Conservation (phyloP, 345 rosid genomes). For the Cardamine resedifolia region DNA sequence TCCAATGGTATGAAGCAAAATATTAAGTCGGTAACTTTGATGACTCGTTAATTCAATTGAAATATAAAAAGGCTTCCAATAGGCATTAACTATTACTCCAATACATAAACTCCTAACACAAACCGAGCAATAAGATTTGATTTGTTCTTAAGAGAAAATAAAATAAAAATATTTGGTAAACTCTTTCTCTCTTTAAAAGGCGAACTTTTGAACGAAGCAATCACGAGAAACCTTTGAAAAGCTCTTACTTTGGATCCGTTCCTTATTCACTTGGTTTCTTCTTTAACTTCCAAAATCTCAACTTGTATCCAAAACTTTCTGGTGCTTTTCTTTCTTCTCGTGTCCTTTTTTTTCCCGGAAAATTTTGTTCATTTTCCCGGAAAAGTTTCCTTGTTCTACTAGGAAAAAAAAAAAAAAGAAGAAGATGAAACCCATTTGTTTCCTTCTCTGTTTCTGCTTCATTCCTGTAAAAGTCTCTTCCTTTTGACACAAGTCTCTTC, state of each 20-base stretch:
- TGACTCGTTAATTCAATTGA: neutral
- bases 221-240: conserved; percentile 89
- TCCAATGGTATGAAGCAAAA: neutral
- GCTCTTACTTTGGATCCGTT: conserved; percentile 62
- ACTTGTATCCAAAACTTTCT: conserved; percentile 44
- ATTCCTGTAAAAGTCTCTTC: conserved; percentile 33
- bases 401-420: neutral
- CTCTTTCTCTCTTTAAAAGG: conserved; percentile 21
- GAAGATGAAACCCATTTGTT: conserved; percentile 39
- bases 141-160: conserved; percentile 12
- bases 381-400: conserved; percentile 29
- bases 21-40: conserved; percentile 13
- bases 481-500: conserved; percentile 22
- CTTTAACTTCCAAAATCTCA: conserved; percentile 36
- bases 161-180: conserved; percentile 4
- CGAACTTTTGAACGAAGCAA: conserved; percentile 56
- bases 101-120: neutral
- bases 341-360: conserved; percentile 23
- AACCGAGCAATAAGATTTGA: conserved; percentile 23
- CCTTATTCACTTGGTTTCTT: conserved; percentile 40
- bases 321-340: conserved; percentile 37
- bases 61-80: neutral
- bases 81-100: neutral
- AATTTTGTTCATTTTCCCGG: conserved; percentile 29
- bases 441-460: conserved; percentile 30